Evolutionary conservation across 2,329 filamentous ascomycete genomes (phyloP).

Genomic region (Cadophora sp.): DNA sequence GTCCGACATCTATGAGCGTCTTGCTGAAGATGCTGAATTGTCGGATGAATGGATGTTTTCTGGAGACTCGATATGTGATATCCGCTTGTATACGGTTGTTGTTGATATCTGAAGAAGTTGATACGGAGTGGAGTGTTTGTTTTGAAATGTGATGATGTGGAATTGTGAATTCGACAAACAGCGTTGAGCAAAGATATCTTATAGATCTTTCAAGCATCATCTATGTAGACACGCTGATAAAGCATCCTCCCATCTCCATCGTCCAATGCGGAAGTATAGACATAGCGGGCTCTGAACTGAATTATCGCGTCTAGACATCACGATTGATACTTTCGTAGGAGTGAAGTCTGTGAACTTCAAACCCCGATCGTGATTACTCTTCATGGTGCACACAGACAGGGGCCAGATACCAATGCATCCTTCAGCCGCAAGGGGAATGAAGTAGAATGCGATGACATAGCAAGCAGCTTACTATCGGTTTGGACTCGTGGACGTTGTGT

Average conservation of each 20-base stretch:
- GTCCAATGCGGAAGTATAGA: background rate
- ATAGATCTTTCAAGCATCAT: background rate
- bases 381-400: background rate
- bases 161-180: background rate
- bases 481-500: background rate
- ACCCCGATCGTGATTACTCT: background rate
- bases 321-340: background rate
- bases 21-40: background rate
- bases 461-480: background rate
- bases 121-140: background rate
- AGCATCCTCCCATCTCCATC: background rate
- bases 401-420: background rate
- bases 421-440: background rate
- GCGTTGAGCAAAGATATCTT: background rate
- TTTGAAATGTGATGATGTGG: background rate
- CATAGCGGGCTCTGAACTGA: background rate
- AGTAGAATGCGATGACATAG: background rate
- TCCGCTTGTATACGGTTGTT: too few species aligned
- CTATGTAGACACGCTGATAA: slow-evolving; percentile 1
- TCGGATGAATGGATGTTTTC: too few species aligned
- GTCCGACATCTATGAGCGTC: slow-evolving; percentile 15
- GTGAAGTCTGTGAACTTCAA: background rate
- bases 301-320: background rate
- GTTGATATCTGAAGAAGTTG: background rate
- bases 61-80: background rate